These are phyloP conservation scores for Phytophthora megakarya DNA, from an alignment of 352 stramenopile genomes.

Conservation along the genomic window DNA sequence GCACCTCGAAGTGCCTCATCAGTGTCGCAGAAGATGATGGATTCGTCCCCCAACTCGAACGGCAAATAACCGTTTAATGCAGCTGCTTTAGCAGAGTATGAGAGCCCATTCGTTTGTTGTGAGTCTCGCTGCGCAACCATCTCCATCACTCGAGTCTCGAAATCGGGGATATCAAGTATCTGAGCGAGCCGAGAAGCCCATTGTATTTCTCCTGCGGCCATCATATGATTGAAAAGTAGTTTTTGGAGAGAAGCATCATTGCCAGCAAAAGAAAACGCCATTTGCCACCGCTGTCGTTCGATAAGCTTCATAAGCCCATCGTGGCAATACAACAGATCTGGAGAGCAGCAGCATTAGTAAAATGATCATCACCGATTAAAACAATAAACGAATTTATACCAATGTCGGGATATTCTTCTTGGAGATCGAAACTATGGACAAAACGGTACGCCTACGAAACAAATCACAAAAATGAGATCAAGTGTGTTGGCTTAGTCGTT, in stretches of 20 bases:
- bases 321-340: slow-evolving; percentile 62
- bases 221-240: slow-evolving; percentile 53
- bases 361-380: neutral
- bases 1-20: slow-evolving; percentile 38
- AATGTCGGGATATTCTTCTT: slow-evolving; percentile 65
- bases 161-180: slow-evolving; percentile 47
- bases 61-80: slow-evolving; percentile 40
- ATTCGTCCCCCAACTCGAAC: slow-evolving; percentile 29
- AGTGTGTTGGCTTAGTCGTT: neutral
- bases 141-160: slow-evolving; percentile 33
- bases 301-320: slow-evolving; percentile 69
- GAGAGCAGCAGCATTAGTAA: neutral
- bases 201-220: slow-evolving; percentile 46
- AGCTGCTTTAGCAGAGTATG: slow-evolving; percentile 27
- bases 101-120: slow-evolving; percentile 17
- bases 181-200: slow-evolving; percentile 46
- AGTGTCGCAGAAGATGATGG: slow-evolving; percentile 49
- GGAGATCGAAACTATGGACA: slow-evolving; percentile 59
- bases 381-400: slow-evolving; percentile 22
- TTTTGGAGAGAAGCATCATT: slow-evolving; percentile 54
- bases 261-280: slow-evolving; percentile 72
- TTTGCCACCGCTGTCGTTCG: slow-evolving; percentile 65
- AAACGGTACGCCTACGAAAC: slow-evolving; percentile 56
- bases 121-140: slow-evolving; percentile 22
- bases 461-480: neutral